Conservation (phyloP, 257 asterid species). For the Solanum sparsipilum region DNA sequence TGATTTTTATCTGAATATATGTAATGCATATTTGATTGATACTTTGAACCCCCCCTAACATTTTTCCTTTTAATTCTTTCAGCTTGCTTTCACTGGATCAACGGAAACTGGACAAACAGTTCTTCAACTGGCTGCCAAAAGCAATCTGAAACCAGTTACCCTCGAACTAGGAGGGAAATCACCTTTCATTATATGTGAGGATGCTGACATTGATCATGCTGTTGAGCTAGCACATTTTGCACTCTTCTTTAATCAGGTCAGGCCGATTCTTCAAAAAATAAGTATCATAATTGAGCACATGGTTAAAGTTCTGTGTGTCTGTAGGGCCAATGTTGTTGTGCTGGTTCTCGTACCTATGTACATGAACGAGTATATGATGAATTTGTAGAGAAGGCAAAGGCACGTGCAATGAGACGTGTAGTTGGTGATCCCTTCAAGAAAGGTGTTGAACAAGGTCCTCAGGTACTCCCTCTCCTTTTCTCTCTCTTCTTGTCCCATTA, state of each 20-base stretch:
- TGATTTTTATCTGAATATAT: neutral
- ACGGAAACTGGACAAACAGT: constrained; percentile 51
- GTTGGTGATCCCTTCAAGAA: constrained; percentile 84
- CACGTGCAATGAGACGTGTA: constrained; percentile 47
- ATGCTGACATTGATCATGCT: constrained; percentile 56
- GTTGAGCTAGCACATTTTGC: constrained; percentile 71
- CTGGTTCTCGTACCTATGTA: constrained; percentile 79
- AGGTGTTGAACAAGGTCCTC: constrained; percentile 80
- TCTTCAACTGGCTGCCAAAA: constrained; percentile 55
- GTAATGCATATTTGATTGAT: neutral
- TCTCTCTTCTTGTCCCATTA: neutral
- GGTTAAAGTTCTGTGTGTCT: neutral
- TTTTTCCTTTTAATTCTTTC: constrained; percentile 1
- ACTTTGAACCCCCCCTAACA: neutral
- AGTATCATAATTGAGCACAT: neutral
- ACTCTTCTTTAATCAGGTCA: constrained; percentile 74
- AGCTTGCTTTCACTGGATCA: constrained; percentile 87
- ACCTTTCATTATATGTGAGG: constrained; percentile 61
- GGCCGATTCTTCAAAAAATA: neutral
- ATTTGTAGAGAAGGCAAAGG: constrained; percentile 59
- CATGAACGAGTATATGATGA: constrained; percentile 67
- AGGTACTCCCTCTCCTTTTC: constrained; percentile 25
- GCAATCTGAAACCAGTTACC: constrained; percentile 71
- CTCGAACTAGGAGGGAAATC: constrained; percentile 88
- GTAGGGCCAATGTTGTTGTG: constrained; percentile 83